Evolutionary conservation across 192 early-diverging fungal species (phyloP).

Genomic region (Globomyces pollinis-pini): DNA sequence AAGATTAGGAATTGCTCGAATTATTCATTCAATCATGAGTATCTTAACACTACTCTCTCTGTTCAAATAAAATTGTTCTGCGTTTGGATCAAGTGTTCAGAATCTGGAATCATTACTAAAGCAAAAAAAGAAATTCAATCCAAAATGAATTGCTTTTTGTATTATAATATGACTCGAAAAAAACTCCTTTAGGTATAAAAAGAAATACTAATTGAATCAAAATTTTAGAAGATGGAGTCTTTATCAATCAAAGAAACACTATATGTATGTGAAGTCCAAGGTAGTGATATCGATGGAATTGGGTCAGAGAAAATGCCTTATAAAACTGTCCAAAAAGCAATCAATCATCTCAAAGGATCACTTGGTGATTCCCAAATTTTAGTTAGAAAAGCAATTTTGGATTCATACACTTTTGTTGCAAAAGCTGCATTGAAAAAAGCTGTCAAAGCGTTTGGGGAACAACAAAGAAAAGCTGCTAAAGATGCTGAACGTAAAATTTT

Average conservation of each 20-base stretch:
- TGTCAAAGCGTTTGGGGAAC: slow-evolving; percentile 69
- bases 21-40: too few relatives aligned
- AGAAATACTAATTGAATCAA: too few relatives aligned
- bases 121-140: too few relatives aligned
- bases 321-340: slow-evolving; percentile 64
- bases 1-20: too few relatives aligned
- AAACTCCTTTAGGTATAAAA: too few relatives aligned
- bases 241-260: slow-evolving; percentile 5
- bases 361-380: slow-evolving; percentile 47
- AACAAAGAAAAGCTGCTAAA: slow-evolving; percentile 56
- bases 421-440: slow-evolving; percentile 89
- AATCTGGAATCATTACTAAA: too few relatives aligned
- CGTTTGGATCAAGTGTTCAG: too few relatives aligned
- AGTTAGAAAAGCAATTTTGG: slow-evolving; percentile 63
- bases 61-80: too few relatives aligned
- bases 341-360: slow-evolving; percentile 37
- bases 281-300: slow-evolving; percentile 69
- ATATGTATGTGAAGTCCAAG: slow-evolving; percentile 76
- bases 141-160: too few relatives aligned
- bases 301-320: slow-evolving; percentile 74
- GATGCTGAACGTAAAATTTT: slow-evolving; percentile 31
- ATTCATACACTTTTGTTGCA: slow-evolving; percentile 68
- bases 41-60: too few relatives aligned
- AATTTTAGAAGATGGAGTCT: too few relatives aligned
- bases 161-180: too few relatives aligned